These are phyloP conservation scores for Colletotrichum higginsianum DNA, from an alignment of 2,329 filamentous ascomycete genomes.

Conservation along the genomic window DNA sequence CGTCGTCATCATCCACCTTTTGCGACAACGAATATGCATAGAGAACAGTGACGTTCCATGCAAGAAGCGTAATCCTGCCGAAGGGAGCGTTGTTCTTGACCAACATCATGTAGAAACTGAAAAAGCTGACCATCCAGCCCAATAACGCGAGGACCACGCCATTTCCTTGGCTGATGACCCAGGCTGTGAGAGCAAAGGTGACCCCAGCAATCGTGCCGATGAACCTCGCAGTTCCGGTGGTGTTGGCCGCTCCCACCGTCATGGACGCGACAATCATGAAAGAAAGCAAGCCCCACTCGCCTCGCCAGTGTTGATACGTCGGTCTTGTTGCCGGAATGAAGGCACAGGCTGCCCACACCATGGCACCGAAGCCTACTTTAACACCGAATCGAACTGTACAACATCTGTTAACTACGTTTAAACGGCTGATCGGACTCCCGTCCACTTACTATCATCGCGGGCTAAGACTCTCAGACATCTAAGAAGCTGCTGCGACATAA, in stretches of 20 bases:
- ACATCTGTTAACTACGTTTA: constrained; percentile 16
- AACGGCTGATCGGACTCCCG: constrained; percentile 39
- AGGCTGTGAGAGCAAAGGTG: constrained; percentile 80
- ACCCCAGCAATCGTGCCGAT: constrained; percentile 89
- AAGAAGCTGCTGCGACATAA: constrained; percentile 62
- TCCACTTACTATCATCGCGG: constrained; percentile 66
- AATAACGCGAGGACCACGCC: constrained; percentile 82
- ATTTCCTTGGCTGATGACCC: constrained; percentile 83
- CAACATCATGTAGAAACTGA: constrained; percentile 92
- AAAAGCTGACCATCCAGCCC: constrained; percentile 85
- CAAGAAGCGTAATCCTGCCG: constrained; percentile 93
- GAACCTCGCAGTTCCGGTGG: constrained; percentile 89
- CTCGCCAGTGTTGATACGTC: constrained; percentile 88
- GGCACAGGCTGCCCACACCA: constrained; percentile 89
- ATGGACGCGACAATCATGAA: constrained; percentile 99
- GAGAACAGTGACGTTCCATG: constrained; percentile 94
- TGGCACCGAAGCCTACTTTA: constrained; percentile 92
- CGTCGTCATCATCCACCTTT: constrained; percentile 83
- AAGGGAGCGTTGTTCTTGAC: constrained; percentile 88
- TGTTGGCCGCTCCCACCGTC: constrained; percentile 97
- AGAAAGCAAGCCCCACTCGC: constrained; percentile 95
- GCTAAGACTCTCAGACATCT: constrained; percentile 63
- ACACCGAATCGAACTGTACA: constrained; percentile 79
- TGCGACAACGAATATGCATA: constrained; percentile 94
- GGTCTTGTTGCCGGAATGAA: constrained; percentile 86